A percentile compares a stretch with the other conserved stretches of the same genome.
Evolutionary conservation across 306 rosid genomes (phyloP).

Genomic region (Ziziphus jujuba): DNA sequence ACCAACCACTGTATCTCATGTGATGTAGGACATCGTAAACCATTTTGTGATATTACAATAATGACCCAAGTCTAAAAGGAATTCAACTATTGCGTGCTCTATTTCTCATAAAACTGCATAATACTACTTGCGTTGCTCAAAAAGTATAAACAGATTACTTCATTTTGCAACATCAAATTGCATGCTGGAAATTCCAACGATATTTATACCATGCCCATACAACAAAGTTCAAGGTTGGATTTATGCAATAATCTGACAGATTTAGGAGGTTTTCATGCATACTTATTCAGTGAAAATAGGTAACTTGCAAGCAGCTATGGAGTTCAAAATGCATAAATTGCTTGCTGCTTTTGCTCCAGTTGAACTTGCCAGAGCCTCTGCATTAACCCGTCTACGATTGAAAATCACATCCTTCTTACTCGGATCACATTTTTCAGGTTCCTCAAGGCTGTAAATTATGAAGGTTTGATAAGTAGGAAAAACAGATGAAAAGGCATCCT

Average conservation of each 20-base stretch:
- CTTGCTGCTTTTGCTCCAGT: slow-evolving; percentile 63
- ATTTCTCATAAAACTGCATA: too few species aligned
- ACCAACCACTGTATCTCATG: too few species aligned
- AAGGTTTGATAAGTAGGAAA: slow-evolving; percentile 43
- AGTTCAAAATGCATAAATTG: slow-evolving; percentile 81
- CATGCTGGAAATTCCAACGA: not conserved
- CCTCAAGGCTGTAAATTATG: slow-evolving; percentile 73
- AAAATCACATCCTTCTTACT: slow-evolving; percentile 34
- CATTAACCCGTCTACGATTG: slow-evolving; percentile 45
- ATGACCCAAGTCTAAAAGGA: too few species aligned
- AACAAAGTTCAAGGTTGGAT: not conserved
- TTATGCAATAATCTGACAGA: slow-evolving; percentile 8
- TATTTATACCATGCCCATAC: not conserved
- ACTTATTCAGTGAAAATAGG: slow-evolving; percentile 47
- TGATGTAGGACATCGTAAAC: too few species aligned
- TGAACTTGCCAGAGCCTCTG: slow-evolving; percentile 64
- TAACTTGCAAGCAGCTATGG: slow-evolving; percentile 81
- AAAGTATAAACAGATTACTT: not conserved
- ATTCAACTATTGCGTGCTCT: too few species aligned
- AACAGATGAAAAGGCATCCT: slow-evolving; percentile 22
- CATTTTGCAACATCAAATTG: not conserved
- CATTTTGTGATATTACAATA: too few species aligned
- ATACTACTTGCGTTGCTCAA: not conserved
- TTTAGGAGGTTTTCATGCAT: slow-evolving; percentile 18
- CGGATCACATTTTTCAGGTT: slow-evolving; percentile 49